Evolutionary conservation across 352 stramenopile species (phyloP).

Genomic region (Blastocystis sp.): DNA sequence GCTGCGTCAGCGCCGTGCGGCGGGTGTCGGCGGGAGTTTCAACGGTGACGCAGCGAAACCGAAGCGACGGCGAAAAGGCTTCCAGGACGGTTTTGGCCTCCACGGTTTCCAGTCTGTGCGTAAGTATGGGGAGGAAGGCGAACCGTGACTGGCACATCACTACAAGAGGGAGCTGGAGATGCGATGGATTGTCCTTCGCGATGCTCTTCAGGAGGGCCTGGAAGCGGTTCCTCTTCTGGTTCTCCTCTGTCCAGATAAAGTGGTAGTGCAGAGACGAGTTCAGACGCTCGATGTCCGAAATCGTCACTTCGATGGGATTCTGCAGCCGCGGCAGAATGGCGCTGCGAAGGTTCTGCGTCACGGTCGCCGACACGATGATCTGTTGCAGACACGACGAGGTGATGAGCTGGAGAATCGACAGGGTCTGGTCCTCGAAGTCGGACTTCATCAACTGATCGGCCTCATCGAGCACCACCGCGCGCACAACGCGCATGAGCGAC

Average conservation of each 20-base stretch:
- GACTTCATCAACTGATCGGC: conserved; percentile 59
- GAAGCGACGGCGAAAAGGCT: not conserved
- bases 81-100: conserved; percentile 9
- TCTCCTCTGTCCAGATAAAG: conserved; percentile 44
- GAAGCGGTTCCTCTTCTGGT: conserved; percentile 44
- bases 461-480: conserved; percentile 43
- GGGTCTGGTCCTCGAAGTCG: conserved; percentile 35
- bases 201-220: conserved; percentile 16
- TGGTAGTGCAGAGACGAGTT: conserved; percentile 31
- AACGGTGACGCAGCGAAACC: not conserved
- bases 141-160: conserved; percentile 40
- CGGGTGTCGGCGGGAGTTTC: conserved; percentile 20
- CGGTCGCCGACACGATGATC: conserved; percentile 46
- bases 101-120: conserved; percentile 21
- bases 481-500: not conserved
- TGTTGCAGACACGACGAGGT: conserved; percentile 16
- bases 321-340: not conserved
- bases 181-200: not conserved
- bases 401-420: not conserved
- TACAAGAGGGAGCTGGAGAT: conserved; percentile 21
- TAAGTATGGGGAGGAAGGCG: not conserved
- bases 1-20: not conserved
- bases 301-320: conserved; percentile 30
- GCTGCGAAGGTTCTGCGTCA: conserved; percentile 3
- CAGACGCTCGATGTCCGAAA: conserved; percentile 28